Evolutionary conservation across 1,139 yeast species (phyloP), one percentile per base, ranked within the genome.

Genomic region (Yamadazyma taylorii): DNA sequence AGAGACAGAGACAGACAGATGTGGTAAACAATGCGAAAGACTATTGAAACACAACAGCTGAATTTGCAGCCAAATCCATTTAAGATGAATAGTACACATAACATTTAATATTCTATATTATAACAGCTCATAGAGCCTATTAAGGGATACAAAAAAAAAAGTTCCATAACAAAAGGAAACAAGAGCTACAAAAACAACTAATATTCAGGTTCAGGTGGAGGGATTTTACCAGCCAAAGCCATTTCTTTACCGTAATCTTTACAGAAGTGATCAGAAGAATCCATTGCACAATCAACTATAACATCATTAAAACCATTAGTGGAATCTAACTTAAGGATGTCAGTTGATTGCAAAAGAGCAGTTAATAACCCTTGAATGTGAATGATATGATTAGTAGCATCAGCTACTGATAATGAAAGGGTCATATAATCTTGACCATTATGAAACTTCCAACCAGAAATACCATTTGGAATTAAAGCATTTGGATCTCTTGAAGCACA

Each of bases 381-480:
- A 8, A 68, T 43, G 16, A 57, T 48, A 35, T 63, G 59, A 25
- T 66, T 66, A 5, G 69, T 63, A 24, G 54, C 54, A 47, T 69
- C 75, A 10, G 67, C 59, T 10, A 65, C 60, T 1, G 73, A 63
- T 9, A 65, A 48, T 14, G 68, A 44, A 32, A 69, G 45, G 1
- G 70, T 58, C 40, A 67, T 30, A 26, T 57, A 51, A 46, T 69
- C 75, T 3, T 50, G 54, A 9, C 49, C 46, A 5, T 39, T 31
- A 11, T 42, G 40, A 7, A 52, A 47, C 11, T 32, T 32, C 70
- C 70, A 66, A 7, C 46, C 46, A 0, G 69, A 58, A 22, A 67
- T 54, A 11, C 71, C 71, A 44, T 66, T 67, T 4, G 73, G 67
- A 22, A 67, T 61, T 25, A 67, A 48, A 1, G 56, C 68, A 43